phyloP scores from a whole-genome alignment of 1,284 basidiomycete species.

The Porogramme epimiltina region DNA sequence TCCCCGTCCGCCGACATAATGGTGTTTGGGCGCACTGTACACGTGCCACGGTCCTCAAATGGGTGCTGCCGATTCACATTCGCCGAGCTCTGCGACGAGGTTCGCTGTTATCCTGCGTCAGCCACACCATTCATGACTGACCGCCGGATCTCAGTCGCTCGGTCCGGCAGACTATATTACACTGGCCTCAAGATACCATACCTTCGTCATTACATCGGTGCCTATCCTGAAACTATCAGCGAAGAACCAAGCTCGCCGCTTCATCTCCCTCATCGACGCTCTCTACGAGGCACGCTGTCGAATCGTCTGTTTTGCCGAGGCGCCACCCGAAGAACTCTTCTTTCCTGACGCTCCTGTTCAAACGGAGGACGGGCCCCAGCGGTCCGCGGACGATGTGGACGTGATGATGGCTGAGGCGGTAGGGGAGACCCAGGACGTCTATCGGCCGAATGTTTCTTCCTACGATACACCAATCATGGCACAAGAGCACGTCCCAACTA shows the following conservation, averaged over 20 bases:
- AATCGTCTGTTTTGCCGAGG: constrained; percentile 48
- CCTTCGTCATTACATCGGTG: constrained; percentile 60
- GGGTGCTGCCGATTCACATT: constrained; percentile 59
- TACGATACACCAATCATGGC: constrained; percentile 50
- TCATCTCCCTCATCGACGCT: constrained; percentile 76
- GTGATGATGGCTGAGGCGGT: constrained; percentile 64
- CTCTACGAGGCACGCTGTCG: constrained; percentile 53
- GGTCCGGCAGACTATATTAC: constrained; percentile 75
- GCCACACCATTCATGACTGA: too few relatives aligned
- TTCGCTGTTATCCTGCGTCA: too few relatives aligned
- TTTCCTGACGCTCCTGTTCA: constrained; percentile 48
- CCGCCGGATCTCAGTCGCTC: constrained; percentile 51
- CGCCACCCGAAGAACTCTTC: constrained; percentile 55
- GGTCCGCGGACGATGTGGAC: constrained; percentile 32
- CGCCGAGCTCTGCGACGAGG: constrained; percentile 62
- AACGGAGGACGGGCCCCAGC: constrained; percentile 4
- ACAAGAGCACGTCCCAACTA: constrained; percentile 30
- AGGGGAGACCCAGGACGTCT: constrained; percentile 55
- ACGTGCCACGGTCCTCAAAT: constrained; percentile 47
- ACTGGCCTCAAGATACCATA: constrained; percentile 58
- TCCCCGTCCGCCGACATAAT: constrained; percentile 13
- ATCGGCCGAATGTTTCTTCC: constrained; percentile 61
- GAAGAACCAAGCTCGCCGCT: constrained; percentile 72
- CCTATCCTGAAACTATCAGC: constrained; percentile 57
- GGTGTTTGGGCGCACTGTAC: constrained; percentile 49